Evolutionary conservation across 2,329 filamentous ascomycete genomes (phyloP).

Genomic region (Arthrobotrys megalospora): DNA sequence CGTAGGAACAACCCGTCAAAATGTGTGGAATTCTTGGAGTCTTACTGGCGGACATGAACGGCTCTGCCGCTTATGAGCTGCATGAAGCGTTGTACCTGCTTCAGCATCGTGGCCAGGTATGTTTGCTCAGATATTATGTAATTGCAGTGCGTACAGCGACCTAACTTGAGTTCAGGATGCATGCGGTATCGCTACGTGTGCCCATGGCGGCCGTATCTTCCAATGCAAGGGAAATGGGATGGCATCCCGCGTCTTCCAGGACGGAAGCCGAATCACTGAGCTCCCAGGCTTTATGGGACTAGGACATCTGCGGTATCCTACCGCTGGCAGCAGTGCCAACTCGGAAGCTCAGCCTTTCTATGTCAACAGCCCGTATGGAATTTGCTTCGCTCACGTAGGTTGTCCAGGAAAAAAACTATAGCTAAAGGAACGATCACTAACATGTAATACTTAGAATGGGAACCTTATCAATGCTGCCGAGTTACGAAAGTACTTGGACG

Average conservation of each 20-base stretch:
- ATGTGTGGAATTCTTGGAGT: slow-evolving; percentile 78
- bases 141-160: slow-evolving; percentile 76
- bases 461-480: slow-evolving; percentile 86
- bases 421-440: background rate
- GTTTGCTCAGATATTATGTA: slow-evolving; percentile 65
- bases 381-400: slow-evolving; percentile 75
- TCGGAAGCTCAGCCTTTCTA: slow-evolving; percentile 94
- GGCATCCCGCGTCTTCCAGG: slow-evolving; percentile 85
- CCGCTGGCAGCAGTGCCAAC: slow-evolving; percentile 85
- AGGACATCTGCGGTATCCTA: slow-evolving; percentile 89
- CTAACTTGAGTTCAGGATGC: slow-evolving; percentile 74
- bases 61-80: slow-evolving; percentile 75
- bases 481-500: slow-evolving; percentile 79
- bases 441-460: slow-evolving; percentile 76
- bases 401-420: background rate
- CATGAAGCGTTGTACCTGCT: slow-evolving; percentile 81
- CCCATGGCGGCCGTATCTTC: slow-evolving; percentile 82
- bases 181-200: slow-evolving; percentile 84
- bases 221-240: slow-evolving; percentile 93
- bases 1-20: slow-evolving; percentile 62
- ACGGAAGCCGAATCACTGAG: slow-evolving; percentile 80
- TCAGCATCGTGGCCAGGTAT: slow-evolving; percentile 69
- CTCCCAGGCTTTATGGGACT: slow-evolving; percentile 89
- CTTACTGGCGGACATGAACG: slow-evolving; percentile 73
- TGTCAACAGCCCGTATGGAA: slow-evolving; percentile 87